Base-by-base conservation (phyloP, 2,329 filamentous ascomycete species). In the Bipolaris sorokiniana region DNA sequence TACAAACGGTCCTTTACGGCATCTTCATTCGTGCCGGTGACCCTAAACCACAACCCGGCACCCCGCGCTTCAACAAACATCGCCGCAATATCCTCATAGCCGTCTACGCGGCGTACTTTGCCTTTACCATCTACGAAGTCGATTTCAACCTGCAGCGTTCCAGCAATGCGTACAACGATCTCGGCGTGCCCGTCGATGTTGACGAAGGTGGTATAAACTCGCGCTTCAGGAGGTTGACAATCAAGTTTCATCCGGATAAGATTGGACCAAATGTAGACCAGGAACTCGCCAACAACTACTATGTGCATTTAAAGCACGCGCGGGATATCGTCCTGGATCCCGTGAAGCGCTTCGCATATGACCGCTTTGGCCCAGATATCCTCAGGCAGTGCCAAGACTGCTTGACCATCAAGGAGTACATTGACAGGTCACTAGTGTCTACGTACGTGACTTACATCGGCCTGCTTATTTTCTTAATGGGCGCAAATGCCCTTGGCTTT, bases 111-210 rank as follows among this genome's bases (percentile, higher is more conserved):
- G 79, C 86, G 59, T 99, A 98, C 79, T 90, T 98, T 36, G 79
- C 89, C 63, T 97, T 97, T 82, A 97, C 92, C 45, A 87, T 98
- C 69, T 95, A 93, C 80, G 94, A 98, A 79, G 90, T 92, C 69
- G 91, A 96, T 82, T 87, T 90, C 80, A 87, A 91, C 62, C 83
- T 97, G 26, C 89, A 86, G 61, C 80, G 83, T 42, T 80, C 83
- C 1, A 87, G 89, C 16, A 88, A 91, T 76, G 97, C 90, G 80
- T 98, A 97, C 79, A 81, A 85, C 45, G 84, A 89, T 62, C 85
- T 99, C 0, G 87, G 87, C 34, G 84, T 97, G 0, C 81, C 88
- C 11, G 82, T 88, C 36, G 76, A 84, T 54, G 89, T 90, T 10
- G 83, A 85, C 51, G 92, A 96, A 51, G 86, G 86, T 67, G 87